Conservation (phyloP, 257 asterid species). For the Lavandula angustifolia region DNA sequence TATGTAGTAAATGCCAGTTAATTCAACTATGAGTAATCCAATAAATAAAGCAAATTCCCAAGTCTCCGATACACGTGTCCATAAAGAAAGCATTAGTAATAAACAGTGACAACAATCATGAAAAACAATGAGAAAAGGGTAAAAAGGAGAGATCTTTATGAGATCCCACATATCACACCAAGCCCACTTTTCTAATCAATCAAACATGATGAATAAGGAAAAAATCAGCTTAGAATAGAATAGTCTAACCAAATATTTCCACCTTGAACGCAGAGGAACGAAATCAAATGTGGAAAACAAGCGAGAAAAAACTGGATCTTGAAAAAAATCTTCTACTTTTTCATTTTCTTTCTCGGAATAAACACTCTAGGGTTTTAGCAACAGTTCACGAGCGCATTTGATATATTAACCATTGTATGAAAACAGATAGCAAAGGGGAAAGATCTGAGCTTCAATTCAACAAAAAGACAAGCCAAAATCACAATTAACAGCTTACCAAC, state of each 20-base stretch:
- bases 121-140: constrained; percentile 19
- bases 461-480: not conserved
- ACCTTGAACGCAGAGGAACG: not conserved
- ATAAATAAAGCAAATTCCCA: constrained; percentile 21
- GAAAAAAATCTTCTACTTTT: not conserved
- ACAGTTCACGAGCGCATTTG: not conserved
- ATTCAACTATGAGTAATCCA: constrained; percentile 28
- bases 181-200: constrained; percentile 27
- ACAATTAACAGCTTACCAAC: not conserved
- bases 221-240: constrained; percentile 5
- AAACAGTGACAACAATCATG: constrained; percentile 21
- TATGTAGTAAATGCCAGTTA: constrained; percentile 22
- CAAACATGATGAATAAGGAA: constrained; percentile 26
- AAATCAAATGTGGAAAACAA: not conserved
- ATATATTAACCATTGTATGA: constrained; percentile 1
- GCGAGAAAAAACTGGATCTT: not conserved
- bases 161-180: constrained; percentile 34
- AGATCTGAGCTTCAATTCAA: constrained; percentile 21
- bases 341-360: not conserved
- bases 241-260: too few relatives aligned
- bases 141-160: constrained; percentile 34
- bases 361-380: constrained; percentile 8
- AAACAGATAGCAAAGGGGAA: not conserved
- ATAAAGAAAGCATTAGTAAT: constrained; percentile 11
- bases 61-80: constrained; percentile 33